Evolutionary conservation across 2,329 filamentous ascomycete species (phyloP).

Genomic region (Myriosclerotinia curreyana): DNA sequence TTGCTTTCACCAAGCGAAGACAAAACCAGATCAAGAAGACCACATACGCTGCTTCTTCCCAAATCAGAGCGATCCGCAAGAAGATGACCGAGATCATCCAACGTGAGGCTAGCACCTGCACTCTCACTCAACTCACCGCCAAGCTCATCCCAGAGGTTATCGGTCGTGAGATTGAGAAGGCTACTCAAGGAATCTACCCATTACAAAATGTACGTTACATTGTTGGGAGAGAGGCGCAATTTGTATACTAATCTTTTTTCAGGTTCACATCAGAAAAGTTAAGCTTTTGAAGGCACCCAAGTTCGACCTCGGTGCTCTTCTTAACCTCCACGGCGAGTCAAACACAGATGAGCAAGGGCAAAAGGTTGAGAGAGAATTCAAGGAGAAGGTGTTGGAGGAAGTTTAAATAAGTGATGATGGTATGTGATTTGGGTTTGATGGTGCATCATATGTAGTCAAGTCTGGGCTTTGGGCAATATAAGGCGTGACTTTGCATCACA

Average conservation of each 20-base stretch:
- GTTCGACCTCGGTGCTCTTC: slow-evolving; percentile 95
- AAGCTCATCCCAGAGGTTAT: slow-evolving; percentile 99
- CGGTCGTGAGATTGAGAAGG: slow-evolving; percentile 99
- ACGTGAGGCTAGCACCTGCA: slow-evolving; percentile 92
- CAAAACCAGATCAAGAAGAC: slow-evolving; percentile 99
- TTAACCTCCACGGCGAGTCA: slow-evolving; percentile 97
- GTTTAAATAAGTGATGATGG: slow-evolving; percentile 62
- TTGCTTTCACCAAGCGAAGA: slow-evolving; percentile 98
- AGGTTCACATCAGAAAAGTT: slow-evolving; percentile 99
- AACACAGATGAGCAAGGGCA: slow-evolving; percentile 93
- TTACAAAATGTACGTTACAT: slow-evolving; percentile 82
- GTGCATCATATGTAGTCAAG: slow-evolving; percentile 40
- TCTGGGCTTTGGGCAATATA: slow-evolving; percentile 39
- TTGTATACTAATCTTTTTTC: slow-evolving; percentile 40
- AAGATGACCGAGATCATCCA: slow-evolving; percentile 99
- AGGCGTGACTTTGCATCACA: slow-evolving; percentile 38
- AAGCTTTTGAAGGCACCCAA: slow-evolving; percentile 99
- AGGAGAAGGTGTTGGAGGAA: slow-evolving; percentile 91
- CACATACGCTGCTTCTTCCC: slow-evolving; percentile 93
- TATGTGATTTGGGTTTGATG: slow-evolving; percentile 36
- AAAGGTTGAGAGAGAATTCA: slow-evolving; percentile 99
- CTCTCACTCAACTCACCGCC: slow-evolving; percentile 90
- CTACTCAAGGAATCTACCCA: slow-evolving; percentile 98
- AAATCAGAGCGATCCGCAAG: slow-evolving; percentile 97
- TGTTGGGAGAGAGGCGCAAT: slow-evolving; percentile 1